These are phyloP conservation scores for Xylariaceae sp. DNA, from an alignment of 2,329 filamentous ascomycete genomes.

Conservation along the genomic window DNA sequence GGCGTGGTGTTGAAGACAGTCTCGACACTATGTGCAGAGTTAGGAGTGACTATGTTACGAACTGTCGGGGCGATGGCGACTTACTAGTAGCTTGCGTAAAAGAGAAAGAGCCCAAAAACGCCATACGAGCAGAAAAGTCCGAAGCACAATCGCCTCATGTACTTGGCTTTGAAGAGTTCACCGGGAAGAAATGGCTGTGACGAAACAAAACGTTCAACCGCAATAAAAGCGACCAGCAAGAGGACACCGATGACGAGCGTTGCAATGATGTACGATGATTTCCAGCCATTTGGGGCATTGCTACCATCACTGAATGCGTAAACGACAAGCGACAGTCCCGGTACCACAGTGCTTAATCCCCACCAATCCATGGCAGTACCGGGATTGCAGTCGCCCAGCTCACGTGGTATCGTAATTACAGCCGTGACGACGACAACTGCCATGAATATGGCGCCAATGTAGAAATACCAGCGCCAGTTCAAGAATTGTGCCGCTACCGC, in stretches of 20 bases:
- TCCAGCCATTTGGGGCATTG: constrained; percentile 66
- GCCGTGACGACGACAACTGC: constrained; percentile 23
- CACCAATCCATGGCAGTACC: constrained; percentile 65
- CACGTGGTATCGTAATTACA: constrained; percentile 27
- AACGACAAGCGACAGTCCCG: constrained; percentile 65
- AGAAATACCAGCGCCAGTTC: constrained; percentile 66
- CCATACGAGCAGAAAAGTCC: constrained; percentile 66
- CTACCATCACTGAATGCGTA: constrained; percentile 72
- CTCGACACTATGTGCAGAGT: constrained; percentile 45
- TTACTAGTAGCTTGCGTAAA: constrained; percentile 57
- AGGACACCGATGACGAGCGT: constrained; percentile 61
- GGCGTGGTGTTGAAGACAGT: constrained; percentile 56
- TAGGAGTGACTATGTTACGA: background rate
- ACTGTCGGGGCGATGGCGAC: constrained; percentile 2
- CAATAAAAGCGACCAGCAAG: constrained; percentile 57
- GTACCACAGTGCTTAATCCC: constrained; percentile 57
- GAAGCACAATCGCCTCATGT: constrained; percentile 60
- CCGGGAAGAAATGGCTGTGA: constrained; percentile 64
- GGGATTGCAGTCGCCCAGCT: constrained; percentile 25
- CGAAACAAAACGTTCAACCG: constrained; percentile 69
- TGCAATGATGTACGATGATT: constrained; percentile 67
- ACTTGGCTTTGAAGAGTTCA: constrained; percentile 65
- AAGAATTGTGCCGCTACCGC: constrained; percentile 57
- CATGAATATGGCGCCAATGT: constrained; percentile 49
- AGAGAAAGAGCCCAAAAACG: constrained; percentile 62